Evolutionary conservation across 345 rosid species (phyloP).

Genomic region (Lepidium africanum): DNA sequence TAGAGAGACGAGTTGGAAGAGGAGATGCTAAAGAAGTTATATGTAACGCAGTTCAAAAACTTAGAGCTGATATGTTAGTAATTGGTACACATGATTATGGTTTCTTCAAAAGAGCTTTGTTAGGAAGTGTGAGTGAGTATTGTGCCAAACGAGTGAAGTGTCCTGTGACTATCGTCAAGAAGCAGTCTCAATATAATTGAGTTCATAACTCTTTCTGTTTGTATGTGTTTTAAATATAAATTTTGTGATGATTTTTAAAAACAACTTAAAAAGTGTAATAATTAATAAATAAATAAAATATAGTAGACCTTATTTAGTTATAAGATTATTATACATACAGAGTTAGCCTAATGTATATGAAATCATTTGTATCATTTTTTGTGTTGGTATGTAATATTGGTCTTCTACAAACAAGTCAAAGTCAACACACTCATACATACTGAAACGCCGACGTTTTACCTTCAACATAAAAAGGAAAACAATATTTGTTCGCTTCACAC

Average conservation of each 20-base stretch:
- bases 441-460: no score
- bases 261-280: no score
- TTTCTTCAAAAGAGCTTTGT: conserved; percentile 78
- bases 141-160: conserved; percentile 77
- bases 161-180: conserved; percentile 82
- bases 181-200: not conserved
- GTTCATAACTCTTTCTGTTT: not conserved
- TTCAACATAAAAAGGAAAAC: not conserved
- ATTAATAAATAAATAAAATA: no score
- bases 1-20: conserved; percentile 52
- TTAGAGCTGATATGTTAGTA: conserved; percentile 70
- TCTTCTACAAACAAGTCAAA: no score
- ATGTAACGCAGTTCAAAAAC: conserved; percentile 44
- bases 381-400: no score
- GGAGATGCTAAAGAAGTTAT: conserved; percentile 70
- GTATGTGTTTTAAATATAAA: not conserved
- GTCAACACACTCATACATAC: no score
- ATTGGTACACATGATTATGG: conserved; percentile 97
- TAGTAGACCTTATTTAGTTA: no score
- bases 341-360: no score
- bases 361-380: no score
- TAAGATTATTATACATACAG: no score
- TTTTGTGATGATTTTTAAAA: no score
- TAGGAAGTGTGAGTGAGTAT: conserved; percentile 83
- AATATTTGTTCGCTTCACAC: not conserved